Evolutionary conservation across 495 filamentous ascomycete species (phyloP), one percentile per base, ranked within the genome.

Genomic region (Xylaria venustula): DNA sequence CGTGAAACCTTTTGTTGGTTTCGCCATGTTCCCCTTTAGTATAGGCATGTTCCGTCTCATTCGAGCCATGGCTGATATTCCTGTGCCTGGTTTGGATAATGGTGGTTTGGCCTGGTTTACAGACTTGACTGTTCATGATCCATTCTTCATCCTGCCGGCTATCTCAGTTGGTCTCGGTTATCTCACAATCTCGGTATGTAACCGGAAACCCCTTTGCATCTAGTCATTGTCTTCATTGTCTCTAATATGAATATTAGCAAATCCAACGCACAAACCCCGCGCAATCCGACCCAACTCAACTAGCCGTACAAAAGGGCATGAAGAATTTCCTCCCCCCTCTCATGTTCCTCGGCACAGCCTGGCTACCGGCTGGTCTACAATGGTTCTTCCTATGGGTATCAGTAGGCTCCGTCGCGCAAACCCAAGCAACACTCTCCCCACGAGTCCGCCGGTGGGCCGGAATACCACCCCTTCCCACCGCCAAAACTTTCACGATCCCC

Each of bases 1-100:
- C 0, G 76, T 71, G 65, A 85, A 80, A 66, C 68, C 79, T 1
- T 73, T 90, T 2, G 54, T 87, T n/a, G 85, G 85, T 1, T 58
- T 90, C 46, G 26, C 83, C 22, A 88, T 94, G 63, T 68, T 88
- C 9, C 85, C 91, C 0, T 66, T 97, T 26, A 90, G 87, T 37
- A 90, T 84, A 67, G 90, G 93, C 59, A 87, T 87, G 59, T 97
- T 91, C 76, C 83, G 90, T 55, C 75, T 92, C n/a, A 62, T 92
- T 58, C 77, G 83, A 26, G 87, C 77, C 50, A 96, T 96, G 92
- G 69, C 86, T 2, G 62, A 71, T 17, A 70, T 98, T 25, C 93
- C 94, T 1, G 90, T 96, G 6, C 92, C 93, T 0, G 89, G 83
- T 1, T 62, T 98, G 56, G 79, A 88, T 55, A 74, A 73, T 8